A percentile compares a stretch with the other conserved stretches of the same genome.
Evolutionary conservation across 208 protist species (phyloP).

Genomic region (Naegleria gruberi): DNA sequence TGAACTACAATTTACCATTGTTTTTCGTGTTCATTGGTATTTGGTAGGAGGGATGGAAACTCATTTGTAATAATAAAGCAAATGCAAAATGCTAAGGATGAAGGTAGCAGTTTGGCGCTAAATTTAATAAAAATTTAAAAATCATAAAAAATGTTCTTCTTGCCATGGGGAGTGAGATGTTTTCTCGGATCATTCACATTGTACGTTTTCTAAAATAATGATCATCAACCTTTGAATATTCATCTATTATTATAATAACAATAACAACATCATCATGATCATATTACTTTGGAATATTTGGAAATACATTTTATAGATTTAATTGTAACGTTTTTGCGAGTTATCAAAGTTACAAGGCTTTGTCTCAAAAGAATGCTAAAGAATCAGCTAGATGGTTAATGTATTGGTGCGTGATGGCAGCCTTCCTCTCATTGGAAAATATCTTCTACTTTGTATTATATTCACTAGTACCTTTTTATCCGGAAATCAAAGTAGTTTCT

Average conservation of each 20-base stretch:
- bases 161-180: background rate
- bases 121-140: background rate
- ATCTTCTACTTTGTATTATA: background rate
- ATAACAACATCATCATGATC: too few relatives aligned
- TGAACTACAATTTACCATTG: too few relatives aligned
- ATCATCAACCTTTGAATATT: background rate
- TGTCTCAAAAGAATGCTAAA: background rate
- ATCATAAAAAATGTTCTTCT: background rate
- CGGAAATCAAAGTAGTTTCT: background rate
- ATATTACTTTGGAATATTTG: background rate
- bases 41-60: too few relatives aligned
- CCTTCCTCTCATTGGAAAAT: background rate
- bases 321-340: background rate
- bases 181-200: background rate
- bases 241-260: background rate
- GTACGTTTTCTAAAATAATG: background rate
- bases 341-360: background rate
- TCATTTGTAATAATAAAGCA: too few relatives aligned
- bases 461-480: background rate
- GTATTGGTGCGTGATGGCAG: background rate
- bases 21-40: too few relatives aligned
- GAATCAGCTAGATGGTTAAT: background rate
- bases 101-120: too few relatives aligned
- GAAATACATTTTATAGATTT: background rate
- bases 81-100: too few relatives aligned